phyloP scores from a whole-genome alignment of 2,329 filamentous ascomycete species.

The Pseudogymnoascus sp. region DNA sequence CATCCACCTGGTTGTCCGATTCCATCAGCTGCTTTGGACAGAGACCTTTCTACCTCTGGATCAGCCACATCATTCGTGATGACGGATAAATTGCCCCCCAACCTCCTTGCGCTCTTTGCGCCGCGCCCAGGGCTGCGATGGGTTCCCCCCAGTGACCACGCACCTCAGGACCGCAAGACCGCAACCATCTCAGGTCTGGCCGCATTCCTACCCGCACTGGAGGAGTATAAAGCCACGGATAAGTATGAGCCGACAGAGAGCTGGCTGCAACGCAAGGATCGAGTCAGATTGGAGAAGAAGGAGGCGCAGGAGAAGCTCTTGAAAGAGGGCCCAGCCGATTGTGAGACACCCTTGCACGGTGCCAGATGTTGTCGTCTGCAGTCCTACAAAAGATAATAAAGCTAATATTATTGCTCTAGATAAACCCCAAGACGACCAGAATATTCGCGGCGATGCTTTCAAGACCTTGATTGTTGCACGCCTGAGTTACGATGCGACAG shows the following conservation, averaged over 20 bases:
- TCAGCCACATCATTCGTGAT: conserved; percentile 39
- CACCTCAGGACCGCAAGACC: conserved; percentile 74
- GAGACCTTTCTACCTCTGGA: background rate
- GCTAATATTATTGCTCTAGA: conserved; percentile 40
- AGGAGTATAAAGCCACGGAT: conserved; percentile 71
- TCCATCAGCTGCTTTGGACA: background rate
- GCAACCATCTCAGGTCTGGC: conserved; percentile 65
- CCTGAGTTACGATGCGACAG: conserved; percentile 80
- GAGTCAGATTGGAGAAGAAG: conserved; percentile 74
- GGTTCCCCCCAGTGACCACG: conserved; percentile 72
- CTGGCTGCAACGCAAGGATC: conserved; percentile 81
- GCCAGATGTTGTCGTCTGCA: background rate
- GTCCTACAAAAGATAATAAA: background rate
- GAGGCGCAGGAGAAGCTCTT: conserved; percentile 49
- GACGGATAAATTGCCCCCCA: conserved; percentile 94
- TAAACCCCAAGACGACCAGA: conserved; percentile 75
- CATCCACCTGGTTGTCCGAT: background rate
- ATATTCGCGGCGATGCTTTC: conserved; percentile 87
- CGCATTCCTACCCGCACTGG: conserved; percentile 63
- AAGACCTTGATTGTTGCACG: conserved; percentile 90
- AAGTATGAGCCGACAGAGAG: conserved; percentile 78
- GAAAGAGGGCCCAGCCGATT: conserved; percentile 24
- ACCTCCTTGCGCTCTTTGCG: conserved; percentile 88
- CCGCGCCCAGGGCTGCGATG: conserved; percentile 87
- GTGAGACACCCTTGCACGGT: conserved; percentile 15